A percentile compares a stretch with the other conserved stretches of the same genome.
phyloP scores from a whole-genome alignment of 768 basidiomycete species.

The Mycena olivaceomarginata region DNA sequence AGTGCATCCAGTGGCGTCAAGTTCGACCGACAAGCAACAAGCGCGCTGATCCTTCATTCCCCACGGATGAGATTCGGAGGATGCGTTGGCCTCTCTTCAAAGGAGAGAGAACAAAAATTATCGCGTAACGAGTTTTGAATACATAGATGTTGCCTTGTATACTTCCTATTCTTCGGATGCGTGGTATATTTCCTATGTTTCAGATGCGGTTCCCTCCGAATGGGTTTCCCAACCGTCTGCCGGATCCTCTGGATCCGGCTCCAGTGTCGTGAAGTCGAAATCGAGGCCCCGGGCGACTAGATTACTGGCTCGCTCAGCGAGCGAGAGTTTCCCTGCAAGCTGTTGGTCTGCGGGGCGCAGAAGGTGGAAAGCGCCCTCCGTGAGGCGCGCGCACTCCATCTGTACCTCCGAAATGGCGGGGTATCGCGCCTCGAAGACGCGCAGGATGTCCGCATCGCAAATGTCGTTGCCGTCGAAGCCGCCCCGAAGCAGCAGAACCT shows the following conservation, averaged over 20 bases:
- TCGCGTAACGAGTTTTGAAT: too few species aligned
- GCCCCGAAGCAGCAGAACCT: conserved; percentile 22
- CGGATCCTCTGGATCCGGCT: conserved; percentile 17
- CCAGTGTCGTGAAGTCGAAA: conserved; percentile 20
- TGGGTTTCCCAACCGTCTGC: neutral
- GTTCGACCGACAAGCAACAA: too few species aligned
- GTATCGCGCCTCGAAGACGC: conserved; percentile 27
- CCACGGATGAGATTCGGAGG: too few species aligned
- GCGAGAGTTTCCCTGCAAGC: neutral
- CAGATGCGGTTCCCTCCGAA: too few species aligned
- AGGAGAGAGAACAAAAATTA: too few species aligned
- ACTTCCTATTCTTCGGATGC: too few species aligned
- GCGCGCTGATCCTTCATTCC: too few species aligned
- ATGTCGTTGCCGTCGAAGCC: conserved; percentile 34
- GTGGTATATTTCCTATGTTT: too few species aligned
- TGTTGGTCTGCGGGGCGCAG: conserved; percentile 25
- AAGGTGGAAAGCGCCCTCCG: conserved; percentile 21
- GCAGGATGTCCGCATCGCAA: conserved; percentile 22
- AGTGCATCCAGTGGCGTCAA: too few species aligned
- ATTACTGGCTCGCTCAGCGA: conserved; percentile 14
- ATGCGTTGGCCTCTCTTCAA: too few species aligned
- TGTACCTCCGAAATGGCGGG: neutral
- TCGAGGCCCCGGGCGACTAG: neutral
- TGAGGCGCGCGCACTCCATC: conserved; percentile 12
- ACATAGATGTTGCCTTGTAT: too few species aligned